Percentiles rank a stretch among this genome's conserved stretches.
Conservation (phyloP, 352 stramenopile genomes). For the Phytophthora capsici region DNA sequence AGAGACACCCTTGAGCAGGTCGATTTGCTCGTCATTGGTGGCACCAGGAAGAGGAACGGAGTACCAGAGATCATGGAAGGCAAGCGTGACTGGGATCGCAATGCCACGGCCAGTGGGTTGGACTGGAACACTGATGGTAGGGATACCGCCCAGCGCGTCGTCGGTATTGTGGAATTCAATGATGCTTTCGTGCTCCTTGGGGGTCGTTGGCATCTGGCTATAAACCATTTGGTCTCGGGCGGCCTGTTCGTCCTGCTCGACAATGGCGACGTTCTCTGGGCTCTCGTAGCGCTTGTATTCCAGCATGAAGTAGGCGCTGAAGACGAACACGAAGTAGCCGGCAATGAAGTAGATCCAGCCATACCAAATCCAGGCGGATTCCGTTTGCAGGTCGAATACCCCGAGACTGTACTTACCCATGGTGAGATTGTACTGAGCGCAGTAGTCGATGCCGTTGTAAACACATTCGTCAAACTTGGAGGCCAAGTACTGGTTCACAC, state of each 20-base stretch:
- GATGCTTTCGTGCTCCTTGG: constrained; percentile 22
- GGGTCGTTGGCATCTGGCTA: constrained; percentile 25
- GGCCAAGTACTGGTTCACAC: constrained; percentile 66
- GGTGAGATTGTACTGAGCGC: constrained; percentile 29
- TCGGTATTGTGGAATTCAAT: constrained; percentile 25
- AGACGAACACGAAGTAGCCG: constrained; percentile 41
- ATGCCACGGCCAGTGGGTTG: constrained; percentile 27
- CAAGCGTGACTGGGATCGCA: constrained; percentile 38
- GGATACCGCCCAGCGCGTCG: constrained; percentile 13
- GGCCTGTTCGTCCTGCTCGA: constrained; percentile 23
- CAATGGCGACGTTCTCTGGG: constrained; percentile 32
- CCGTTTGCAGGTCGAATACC: constrained; percentile 52
- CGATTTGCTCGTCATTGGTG: constrained; percentile 37
- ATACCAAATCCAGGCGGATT: constrained; percentile 61
- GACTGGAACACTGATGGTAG: constrained; percentile 22
- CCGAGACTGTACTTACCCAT: constrained; percentile 58
- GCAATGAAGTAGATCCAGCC: constrained; percentile 56
- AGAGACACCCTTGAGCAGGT: constrained; percentile 52
- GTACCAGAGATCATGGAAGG: constrained; percentile 53
- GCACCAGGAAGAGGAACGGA: constrained; percentile 39
- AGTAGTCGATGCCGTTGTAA: constrained; percentile 63
- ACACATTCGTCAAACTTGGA: constrained; percentile 50
- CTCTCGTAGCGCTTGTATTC: constrained; percentile 22
- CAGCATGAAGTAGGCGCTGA: constrained; percentile 24
- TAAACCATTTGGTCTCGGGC: constrained; percentile 19